Evolutionary conservation across 352 stramenopile genomes (phyloP).

Genomic region (Thalassiosira oceanica): DNA sequence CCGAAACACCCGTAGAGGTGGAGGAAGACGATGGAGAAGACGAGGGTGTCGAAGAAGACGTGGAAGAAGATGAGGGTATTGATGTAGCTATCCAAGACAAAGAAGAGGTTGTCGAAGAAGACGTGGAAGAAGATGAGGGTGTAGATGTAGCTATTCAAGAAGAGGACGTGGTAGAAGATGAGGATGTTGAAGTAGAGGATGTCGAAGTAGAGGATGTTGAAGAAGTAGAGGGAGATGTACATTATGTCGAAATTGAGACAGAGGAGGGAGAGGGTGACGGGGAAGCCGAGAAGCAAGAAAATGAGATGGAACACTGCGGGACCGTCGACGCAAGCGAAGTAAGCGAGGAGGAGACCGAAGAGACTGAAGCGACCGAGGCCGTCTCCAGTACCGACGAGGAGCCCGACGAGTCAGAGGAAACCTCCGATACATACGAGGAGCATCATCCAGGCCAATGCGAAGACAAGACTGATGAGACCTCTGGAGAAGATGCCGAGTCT

Average conservation of each 20-base stretch:
- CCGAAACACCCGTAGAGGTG: neutral
- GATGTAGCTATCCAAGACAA: neutral
- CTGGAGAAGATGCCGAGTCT: neutral
- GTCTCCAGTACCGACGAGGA: neutral
- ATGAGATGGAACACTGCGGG: no score
- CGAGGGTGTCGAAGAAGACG: neutral
- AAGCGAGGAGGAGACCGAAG: no score
- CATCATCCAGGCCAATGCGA: neutral
- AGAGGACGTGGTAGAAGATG: neutral
- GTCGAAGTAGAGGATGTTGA: neutral
- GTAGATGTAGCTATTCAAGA: neutral
- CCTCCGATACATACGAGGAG: neutral
- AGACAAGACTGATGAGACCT: neutral
- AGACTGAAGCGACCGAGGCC: neutral
- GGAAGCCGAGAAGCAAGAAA: no score
- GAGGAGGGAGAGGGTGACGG: no score
- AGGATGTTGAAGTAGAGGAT: neutral
- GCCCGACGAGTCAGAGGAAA: neutral
- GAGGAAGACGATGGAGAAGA: neutral
- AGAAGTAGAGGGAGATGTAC: no score
- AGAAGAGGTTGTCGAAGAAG: neutral
- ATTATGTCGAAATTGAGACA: no score
- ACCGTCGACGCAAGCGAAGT: no score
- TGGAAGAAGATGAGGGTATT: neutral
- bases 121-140: neutral